Percentiles rank a stretch among this genome's conserved stretches.
phyloP scores from a whole-genome alignment of 306 rosid genomes.

The Abrus pulchellus region DNA sequence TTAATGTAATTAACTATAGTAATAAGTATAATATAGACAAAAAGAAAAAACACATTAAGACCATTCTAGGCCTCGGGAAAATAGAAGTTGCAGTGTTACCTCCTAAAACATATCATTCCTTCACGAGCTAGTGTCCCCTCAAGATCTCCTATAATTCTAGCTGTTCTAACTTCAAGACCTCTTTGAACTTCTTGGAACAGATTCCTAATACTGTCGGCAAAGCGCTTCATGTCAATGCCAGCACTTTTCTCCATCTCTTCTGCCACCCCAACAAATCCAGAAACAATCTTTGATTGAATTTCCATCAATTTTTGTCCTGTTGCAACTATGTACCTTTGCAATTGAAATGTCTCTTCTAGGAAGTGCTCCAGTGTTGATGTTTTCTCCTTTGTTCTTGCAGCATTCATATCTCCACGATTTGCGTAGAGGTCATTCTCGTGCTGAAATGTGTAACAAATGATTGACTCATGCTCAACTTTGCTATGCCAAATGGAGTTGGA shows the following conservation, averaged over 20 bases:
- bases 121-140: slow-evolving; percentile 94
- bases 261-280: slow-evolving; percentile 70
- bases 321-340: slow-evolving; percentile 90
- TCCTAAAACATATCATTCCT: slow-evolving; percentile 81
- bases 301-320: slow-evolving; percentile 86
- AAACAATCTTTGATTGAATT: slow-evolving; percentile 69
- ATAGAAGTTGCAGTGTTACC: slow-evolving; percentile 47
- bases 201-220: slow-evolving; percentile 70
- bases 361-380: slow-evolving; percentile 70
- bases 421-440: slow-evolving; percentile 70
- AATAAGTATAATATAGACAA: slow-evolving; percentile 15
- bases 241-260: slow-evolving; percentile 74
- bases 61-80: neutral
- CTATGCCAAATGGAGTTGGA: slow-evolving; percentile 35
- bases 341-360: slow-evolving; percentile 90
- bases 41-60: slow-evolving; percentile 45
- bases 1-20: slow-evolving; percentile 47
- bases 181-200: slow-evolving; percentile 89
- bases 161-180: slow-evolving; percentile 88
- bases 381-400: slow-evolving; percentile 72
- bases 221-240: slow-evolving; percentile 79
- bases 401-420: slow-evolving; percentile 58
- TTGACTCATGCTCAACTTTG: slow-evolving; percentile 38
- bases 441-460: slow-evolving; percentile 58
- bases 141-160: slow-evolving; percentile 90